Base-by-base conservation (phyloP, 805 yeast species). In the Candida fluviatilis region DNA sequence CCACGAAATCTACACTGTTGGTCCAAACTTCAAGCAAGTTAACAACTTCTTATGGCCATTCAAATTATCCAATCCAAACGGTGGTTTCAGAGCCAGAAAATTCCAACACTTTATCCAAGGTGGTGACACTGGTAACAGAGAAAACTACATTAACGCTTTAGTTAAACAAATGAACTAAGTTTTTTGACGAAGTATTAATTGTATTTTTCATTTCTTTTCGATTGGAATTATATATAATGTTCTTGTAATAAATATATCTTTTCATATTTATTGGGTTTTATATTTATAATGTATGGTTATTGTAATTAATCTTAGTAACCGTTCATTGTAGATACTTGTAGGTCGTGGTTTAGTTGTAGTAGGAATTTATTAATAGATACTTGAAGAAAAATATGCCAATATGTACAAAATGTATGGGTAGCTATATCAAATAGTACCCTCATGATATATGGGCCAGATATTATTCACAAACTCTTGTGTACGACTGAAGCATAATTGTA, bases 81-180 rank as follows among this genome's bases (percentile, higher is more conserved):
- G 96, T 76, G 96, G 96, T 73, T 88, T 95, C 95, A 91, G 95
- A 79, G 85, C 85, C 57, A 88, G 95, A 83, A 88, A 88, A 81
- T 88, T 88, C 95, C 81, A 81, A 78, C 95, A 88, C 78, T 88
- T 84, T 69, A 84, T 88, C 80, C 95, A 86, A 78, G 95, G 95
- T 80, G 96, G 96, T 84, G 83, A 93, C 78, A 81, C 88, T 73
- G 96, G 96, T 84, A 88, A 88, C 95, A 85, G 95, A 77, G 96
- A 88, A 78, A 82, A 86, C 64, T 84, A 78, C 86, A 88, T 88
- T 76, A 88, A 88, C 84, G 82, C 84, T 70, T 84, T 88, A 74
- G 86, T 87, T 68, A 85, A 87, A 79, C 84, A 86, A 71, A 85
- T 84, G 93, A 84, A 83, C 88, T 85, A 84, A 76, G 66, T 61